Base-by-base conservation (phyloP, 495 filamentous ascomycete species). In the Amphirosellinia nigrospora region DNA sequence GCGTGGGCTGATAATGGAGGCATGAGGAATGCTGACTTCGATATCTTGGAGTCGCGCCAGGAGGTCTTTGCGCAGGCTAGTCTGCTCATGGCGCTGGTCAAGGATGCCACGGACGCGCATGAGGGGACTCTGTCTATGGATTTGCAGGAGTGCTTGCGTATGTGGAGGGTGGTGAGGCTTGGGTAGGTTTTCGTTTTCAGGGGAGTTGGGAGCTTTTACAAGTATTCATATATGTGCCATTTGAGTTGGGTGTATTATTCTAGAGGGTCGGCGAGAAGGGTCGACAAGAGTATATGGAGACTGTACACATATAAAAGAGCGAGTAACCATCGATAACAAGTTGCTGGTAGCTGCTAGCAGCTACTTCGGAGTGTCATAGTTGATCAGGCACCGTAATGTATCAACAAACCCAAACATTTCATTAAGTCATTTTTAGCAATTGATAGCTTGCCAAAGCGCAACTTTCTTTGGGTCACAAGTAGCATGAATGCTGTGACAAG, bases 141-240 rank as follows among this genome's bases (percentile, higher is more conserved):
- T 71, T 74, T 90, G 75, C 86, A 89, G 74, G 89, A 90, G 69
- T 90, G 87, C 69, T 68, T 90, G 70, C 69, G 82, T 60, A 80
- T 88, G 72, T 90, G 88, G 88, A 86, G 82, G 71, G 85, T 77
- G 58, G 86, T 89, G 3, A 72, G 87, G 62, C 71, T 90, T 10
- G 88, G 87, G 4, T 90, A 68, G 59, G 30, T 30, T 2, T 36
- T 58, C 15, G 48, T 43, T 36, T 15, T 4, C 1, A 30, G 28
- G 28, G 3, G 19, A 6, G 50, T 39, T 65, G 41, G 16, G 5
- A 5, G 16, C 36, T 39, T 41, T 19, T 53, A 53, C 34, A 2
- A 19, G 8, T 39, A 23, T 41, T 21, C 36, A 16, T 55, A 32
- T 32, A 28, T 13, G 23, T 21, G 38, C n/a, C 38, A 16, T 34